Evolutionary conservation across 2,329 filamentous ascomycete species (phyloP).

Genomic region (Sporothrix variecibatus): DNA sequence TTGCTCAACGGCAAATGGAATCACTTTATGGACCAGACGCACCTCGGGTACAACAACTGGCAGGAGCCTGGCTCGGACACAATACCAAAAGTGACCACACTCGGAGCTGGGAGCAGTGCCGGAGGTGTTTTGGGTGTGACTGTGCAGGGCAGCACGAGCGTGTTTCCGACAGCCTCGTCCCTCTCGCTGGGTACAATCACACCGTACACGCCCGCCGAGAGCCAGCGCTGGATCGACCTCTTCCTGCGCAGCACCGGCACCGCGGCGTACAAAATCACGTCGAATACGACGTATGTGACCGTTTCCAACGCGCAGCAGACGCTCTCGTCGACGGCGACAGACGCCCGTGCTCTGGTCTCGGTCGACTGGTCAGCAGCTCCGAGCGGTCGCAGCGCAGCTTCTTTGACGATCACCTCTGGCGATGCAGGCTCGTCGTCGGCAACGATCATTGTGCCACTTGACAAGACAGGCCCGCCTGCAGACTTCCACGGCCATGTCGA

Average conservation of each 20-base stretch:
- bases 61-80: constrained; percentile 57
- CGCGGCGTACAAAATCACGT: constrained; percentile 38
- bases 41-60: constrained; percentile 50
- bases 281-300: not conserved
- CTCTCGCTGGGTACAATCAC: constrained; percentile 31
- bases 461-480: not conserved
- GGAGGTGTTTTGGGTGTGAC: constrained; percentile 48
- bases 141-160: constrained; percentile 51
- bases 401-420: not conserved
- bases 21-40: constrained; percentile 50
- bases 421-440: not conserved
- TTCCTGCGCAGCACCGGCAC: constrained; percentile 46
- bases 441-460: not conserved
- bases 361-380: not conserved
- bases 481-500: not conserved
- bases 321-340: not conserved
- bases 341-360: not conserved
- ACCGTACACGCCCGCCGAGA: constrained; percentile 38
- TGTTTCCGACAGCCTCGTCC: constrained; percentile 47
- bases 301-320: not conserved
- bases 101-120: not conserved
- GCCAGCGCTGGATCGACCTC: constrained; percentile 49
- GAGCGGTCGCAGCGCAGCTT: not conserved
- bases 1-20: constrained; percentile 44
- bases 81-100: constrained; percentile 45